Percentiles rank a stretch among this genome's conserved stretches.
These are phyloP conservation scores for Lycium ferocissimum DNA, from an alignment of 257 asterid genomes.

Conservation along the genomic window DNA sequence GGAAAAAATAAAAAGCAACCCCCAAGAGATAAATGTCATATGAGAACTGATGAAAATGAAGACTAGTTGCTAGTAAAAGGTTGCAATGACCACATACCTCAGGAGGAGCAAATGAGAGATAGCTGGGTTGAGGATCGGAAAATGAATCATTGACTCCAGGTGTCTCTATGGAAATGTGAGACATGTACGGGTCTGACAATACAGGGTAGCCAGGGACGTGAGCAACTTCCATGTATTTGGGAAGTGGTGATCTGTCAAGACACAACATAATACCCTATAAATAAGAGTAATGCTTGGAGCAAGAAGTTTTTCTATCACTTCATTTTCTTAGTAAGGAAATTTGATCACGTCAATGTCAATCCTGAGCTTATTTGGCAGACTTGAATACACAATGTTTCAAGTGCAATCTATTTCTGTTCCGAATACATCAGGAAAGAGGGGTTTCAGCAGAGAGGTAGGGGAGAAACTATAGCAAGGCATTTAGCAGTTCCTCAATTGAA, in stretches of 20 bases:
- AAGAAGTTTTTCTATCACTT: constrained; percentile 8
- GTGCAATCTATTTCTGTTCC: constrained; percentile 10
- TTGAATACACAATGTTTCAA: background rate
- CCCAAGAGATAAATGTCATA: background rate
- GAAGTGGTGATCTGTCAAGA: constrained; percentile 73
- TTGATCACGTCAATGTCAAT: background rate
- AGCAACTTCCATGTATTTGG: constrained; percentile 56
- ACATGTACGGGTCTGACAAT: constrained; percentile 62
- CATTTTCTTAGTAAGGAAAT: constrained; percentile 15
- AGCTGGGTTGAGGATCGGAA: constrained; percentile 51
- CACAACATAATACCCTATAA: constrained; percentile 27
- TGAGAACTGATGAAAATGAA: background rate
- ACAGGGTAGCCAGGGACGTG: constrained; percentile 73
- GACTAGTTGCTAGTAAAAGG: constrained; percentile 14
- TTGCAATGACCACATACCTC: constrained; percentile 59
- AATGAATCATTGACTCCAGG: constrained; percentile 58
- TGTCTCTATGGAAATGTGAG: constrained; percentile 55
- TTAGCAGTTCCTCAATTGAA: background rate
- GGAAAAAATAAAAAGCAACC: background rate
- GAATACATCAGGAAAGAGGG: background rate
- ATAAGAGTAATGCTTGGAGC: background rate
- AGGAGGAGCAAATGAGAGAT: constrained; percentile 90
- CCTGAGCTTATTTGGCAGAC: background rate
- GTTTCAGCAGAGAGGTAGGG: constrained; percentile 7
- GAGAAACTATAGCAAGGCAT: background rate